Evolutionary conservation across 768 basidiomycete species (phyloP), one percentile per base, ranked within the genome.

Genomic region (Leucocoprinus leucothites): DNA sequence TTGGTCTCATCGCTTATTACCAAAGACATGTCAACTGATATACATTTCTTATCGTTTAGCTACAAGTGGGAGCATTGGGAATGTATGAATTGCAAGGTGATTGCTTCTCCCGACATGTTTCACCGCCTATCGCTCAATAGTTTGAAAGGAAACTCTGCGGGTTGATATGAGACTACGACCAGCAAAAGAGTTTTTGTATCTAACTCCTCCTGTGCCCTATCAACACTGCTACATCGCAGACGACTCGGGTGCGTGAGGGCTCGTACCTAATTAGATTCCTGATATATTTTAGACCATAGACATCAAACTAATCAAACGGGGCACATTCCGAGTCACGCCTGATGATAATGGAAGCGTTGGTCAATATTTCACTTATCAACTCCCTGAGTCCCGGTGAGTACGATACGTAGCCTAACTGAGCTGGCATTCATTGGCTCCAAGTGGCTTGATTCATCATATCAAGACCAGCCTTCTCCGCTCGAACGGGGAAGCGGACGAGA

Each of bases 1-100:
- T 90, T 57, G 13, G 22, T 47, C 22, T n/a, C 4, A 45, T 45
- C 46, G 76, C 21, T 19, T 38, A 54, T 28, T 18, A 35, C 14
- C 36, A 3, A 31, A 46, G 35, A 2, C 19, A 44, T 43, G 35
- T 9, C 25, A 24, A 5, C 35, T 59, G 55, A 61, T 34, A n/a
- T n/a, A n/a, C n/a, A 38, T 48, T 48, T 34, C 41, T 45, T 18
- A 46, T n/a, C 9, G 43, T 40, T 5, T 56, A 91, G 90, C 60
- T 84, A 66, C 50, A 86, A 85, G 67, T 91, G 89, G 89, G 81
- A 88, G 63, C 63, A 77, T 47, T 90, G 87, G 82, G 79, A 87
- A 65, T 93, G 90, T 62, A 67, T 73, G 28, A 62, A 74, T 53
- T 92, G 89, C 64, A 61, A 72, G 16, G 89, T 89, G 67, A 38